Evolutionary conservation across 306 rosid species (phyloP), one percentile per base, ranked within the genome.

Genomic region (Adenanthera pavonina): DNA sequence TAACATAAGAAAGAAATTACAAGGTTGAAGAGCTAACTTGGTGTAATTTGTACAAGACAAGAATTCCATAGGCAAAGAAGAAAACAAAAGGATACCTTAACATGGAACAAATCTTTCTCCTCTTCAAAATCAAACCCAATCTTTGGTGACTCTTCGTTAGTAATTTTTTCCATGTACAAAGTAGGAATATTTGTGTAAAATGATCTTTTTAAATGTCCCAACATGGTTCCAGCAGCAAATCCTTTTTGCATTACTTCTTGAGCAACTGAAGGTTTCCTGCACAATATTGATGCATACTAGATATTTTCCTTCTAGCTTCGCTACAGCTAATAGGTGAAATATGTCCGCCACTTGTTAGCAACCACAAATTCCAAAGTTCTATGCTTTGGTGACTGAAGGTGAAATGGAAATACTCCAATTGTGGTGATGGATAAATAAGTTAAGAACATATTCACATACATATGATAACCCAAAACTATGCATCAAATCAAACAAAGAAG

Each of bases 41-140:
- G 41, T 60, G 17, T 10, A n/a, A 51, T 33, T 4, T 43, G 16
- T 40, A 53, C 48, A 49, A 35, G 15, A 16, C 48, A 19, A 3
- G 48, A 40, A 75, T 33, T 53, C 61, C 34, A 25, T 13, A 43
- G 49, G 62, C 46, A 78, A 54, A 51, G 61, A 44, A 52, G 8
- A 47, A 15, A 34, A 9, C 48, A 76, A 78, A 49, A 8, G 79
- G 52, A 40, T 84, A 89, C 92, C 87, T 83, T 75, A 5, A 89
- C 85, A 33, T 65, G 79, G 84, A 81, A 90, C n/a, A 67, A 15
- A 12, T 87, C 88, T 70, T 87, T 90, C 53, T 87, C 89, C 72
- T 53, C 76, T 71, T 30, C 81, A 81, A 83, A 89, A 9, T 82
- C 52, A 76, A 82, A 57, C 5, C 85, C 75, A 78, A 81, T 73